Conservation (phyloP, 345 rosid genomes). For the Salix viminalis region DNA sequence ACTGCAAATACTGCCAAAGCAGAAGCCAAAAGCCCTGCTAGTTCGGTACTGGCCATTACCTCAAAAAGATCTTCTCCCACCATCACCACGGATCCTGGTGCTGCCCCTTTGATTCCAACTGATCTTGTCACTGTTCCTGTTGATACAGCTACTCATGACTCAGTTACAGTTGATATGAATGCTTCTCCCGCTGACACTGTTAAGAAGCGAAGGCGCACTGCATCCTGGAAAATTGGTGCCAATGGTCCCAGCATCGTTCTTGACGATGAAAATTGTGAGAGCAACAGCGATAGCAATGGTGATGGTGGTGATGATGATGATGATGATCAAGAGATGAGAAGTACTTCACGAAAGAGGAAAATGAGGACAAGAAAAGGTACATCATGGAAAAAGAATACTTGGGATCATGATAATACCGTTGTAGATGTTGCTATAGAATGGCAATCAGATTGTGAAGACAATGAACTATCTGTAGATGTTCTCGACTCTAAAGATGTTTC, state of each 20-base stretch:
- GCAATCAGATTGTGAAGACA: slow-evolving; percentile 17
- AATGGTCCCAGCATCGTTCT: slow-evolving; percentile 37
- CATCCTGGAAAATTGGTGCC: slow-evolving; percentile 34
- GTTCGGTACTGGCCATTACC: not conserved
- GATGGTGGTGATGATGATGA: not conserved
- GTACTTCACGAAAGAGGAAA: slow-evolving; percentile 26
- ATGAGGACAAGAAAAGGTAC: slow-evolving; percentile 36
- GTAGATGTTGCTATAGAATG: slow-evolving; percentile 33
- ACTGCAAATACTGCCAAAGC: slow-evolving; percentile 20
- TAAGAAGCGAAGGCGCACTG: slow-evolving; percentile 75
- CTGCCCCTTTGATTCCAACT: slow-evolving; percentile 7
- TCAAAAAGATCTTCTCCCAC: slow-evolving; percentile 5
- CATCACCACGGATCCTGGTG: slow-evolving; percentile 6
- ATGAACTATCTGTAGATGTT: slow-evolving; percentile 12
- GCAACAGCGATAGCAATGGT: not conserved
- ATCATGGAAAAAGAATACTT: slow-evolving; percentile 27
- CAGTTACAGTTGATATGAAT: slow-evolving; percentile 36
- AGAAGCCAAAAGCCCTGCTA: slow-evolving; percentile 18
- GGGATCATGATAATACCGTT: slow-evolving; percentile 21
- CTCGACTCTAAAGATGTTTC: slow-evolving; percentile 25
- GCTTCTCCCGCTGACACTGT: slow-evolving; percentile 67
- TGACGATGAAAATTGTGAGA: slow-evolving; percentile 19
- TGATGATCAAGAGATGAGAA: slow-evolving; percentile 18
- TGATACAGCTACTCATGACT: slow-evolving; percentile 14
- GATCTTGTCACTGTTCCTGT: slow-evolving; percentile 10